phyloP scores from a whole-genome alignment of 2,329 filamentous ascomycete genomes.

The Hypomyces perniciosus region DNA sequence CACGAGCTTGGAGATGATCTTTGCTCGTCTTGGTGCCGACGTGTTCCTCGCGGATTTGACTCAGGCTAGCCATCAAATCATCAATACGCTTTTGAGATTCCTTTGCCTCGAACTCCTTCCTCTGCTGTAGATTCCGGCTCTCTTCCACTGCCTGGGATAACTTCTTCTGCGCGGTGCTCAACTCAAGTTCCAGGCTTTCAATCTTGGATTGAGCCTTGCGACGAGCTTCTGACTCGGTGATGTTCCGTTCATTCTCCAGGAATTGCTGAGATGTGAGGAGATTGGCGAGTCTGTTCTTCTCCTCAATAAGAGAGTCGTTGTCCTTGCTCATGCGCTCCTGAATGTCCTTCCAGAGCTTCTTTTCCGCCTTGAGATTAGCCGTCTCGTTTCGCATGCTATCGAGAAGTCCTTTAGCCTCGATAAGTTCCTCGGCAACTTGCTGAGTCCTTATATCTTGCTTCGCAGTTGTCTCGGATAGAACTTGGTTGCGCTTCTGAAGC shows the following conservation, averaged over 20 bases:
- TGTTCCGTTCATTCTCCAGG: constrained; percentile 85
- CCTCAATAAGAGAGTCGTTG: constrained; percentile 76
- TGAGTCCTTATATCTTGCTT: constrained; percentile 88
- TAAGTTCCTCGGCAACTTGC: constrained; percentile 86
- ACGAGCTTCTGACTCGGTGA: constrained; percentile 73
- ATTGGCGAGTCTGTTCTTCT: constrained; percentile 76
- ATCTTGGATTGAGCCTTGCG: constrained; percentile 73
- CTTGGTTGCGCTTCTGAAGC: constrained; percentile 74
- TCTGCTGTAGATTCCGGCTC: constrained; percentile 70
- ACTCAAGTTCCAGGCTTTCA: constrained; percentile 72
- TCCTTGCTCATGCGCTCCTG: constrained; percentile 84
- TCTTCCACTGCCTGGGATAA: constrained; percentile 79
- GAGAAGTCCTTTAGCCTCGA: constrained; percentile 73
- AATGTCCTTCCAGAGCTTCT: constrained; percentile 89
- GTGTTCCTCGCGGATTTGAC: constrained; percentile 79
- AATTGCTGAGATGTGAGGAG: constrained; percentile 80
- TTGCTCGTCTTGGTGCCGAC: constrained; percentile 79
- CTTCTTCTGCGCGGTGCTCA: constrained; percentile 74
- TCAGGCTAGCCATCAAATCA: constrained; percentile 74
- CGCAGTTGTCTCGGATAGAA: constrained; percentile 73
- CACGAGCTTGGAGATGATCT: constrained; percentile 81
- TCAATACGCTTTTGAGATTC: constrained; percentile 90
- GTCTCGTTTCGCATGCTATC: constrained; percentile 89
- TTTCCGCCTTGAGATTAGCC: constrained; percentile 89
- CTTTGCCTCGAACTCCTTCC: constrained; percentile 85